These are phyloP conservation scores for Rhizoclosmatium globosum DNA, from an alignment of 192 early-diverging fungal species.

Conservation along the genomic window DNA sequence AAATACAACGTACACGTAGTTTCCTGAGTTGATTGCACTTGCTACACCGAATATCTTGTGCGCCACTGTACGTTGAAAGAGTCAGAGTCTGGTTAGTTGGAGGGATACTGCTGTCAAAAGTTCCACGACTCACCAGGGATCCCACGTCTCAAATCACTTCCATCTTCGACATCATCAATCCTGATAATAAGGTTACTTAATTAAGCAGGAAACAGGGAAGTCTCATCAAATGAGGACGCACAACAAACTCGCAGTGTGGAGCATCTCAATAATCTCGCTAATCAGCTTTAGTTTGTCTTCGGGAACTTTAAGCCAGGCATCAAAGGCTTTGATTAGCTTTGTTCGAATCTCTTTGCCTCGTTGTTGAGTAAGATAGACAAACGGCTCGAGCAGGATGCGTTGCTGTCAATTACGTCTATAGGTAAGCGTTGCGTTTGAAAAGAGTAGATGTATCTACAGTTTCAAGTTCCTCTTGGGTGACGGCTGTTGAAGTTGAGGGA, in stretches of 20 bases:
- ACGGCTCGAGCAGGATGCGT: conserved; percentile 89
- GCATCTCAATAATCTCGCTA: conserved; percentile 86
- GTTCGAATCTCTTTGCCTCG: conserved; percentile 96
- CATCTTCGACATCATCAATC: conserved; percentile 98
- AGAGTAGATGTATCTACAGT: background rate
- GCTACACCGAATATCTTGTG: conserved; percentile 96
- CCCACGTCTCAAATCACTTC: conserved; percentile 87
- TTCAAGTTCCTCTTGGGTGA: background rate
- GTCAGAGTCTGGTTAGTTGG: background rate
- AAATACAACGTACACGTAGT: conserved; percentile 76
- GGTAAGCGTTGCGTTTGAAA: background rate
- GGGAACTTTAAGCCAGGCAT: conserved; percentile 86
- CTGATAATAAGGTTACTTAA: conserved; percentile 47
- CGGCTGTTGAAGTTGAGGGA: background rate
- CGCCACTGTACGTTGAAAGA: conserved; percentile 63
- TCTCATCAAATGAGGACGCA: conserved; percentile 42
- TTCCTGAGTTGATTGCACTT: conserved; percentile 94
- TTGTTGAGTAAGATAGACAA: conserved; percentile 81
- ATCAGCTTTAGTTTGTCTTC: conserved; percentile 72
- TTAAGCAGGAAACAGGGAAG: background rate
- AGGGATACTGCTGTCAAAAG: background rate
- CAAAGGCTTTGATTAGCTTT: conserved; percentile 91
- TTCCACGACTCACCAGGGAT: conserved; percentile 56
- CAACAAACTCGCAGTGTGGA: conserved; percentile 94
- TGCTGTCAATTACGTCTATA: background rate